These are phyloP conservation scores for Coleophoma crateriformis DNA, from an alignment of 2,329 filamentous ascomycete genomes.

Conservation along the genomic window DNA sequence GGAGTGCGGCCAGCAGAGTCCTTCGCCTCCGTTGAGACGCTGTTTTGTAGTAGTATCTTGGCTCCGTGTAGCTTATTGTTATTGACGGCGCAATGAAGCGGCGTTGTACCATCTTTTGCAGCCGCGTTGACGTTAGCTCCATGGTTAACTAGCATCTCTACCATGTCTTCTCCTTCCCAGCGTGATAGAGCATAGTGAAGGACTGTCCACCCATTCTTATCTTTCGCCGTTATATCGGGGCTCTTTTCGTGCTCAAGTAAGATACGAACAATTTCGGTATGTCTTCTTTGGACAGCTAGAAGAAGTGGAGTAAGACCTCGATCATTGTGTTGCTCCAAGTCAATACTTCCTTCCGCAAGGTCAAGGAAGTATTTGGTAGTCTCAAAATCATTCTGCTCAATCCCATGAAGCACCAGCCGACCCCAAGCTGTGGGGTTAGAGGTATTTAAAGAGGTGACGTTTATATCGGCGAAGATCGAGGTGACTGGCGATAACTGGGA, in stretches of 20 bases:
- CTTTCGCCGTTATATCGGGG: not conserved
- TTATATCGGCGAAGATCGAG: not conserved
- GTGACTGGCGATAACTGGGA: not conserved
- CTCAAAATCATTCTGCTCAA: not conserved
- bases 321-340: not conserved
- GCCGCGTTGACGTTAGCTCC: not conserved
- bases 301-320: not conserved
- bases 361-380: not conserved
- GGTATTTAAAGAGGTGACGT: not conserved
- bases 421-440: not conserved
- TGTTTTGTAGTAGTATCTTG: not conserved
- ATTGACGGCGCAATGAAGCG: not conserved
- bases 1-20: not conserved
- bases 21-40: not conserved
- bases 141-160: not conserved
- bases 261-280: not conserved
- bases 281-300: not conserved
- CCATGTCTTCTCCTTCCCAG: not conserved
- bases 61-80: not conserved
- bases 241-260: not conserved
- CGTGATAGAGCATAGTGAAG: not conserved
- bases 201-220: not conserved
- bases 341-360: not conserved
- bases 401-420: not conserved
- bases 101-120: not conserved